Percentiles rank a stretch among this genome's conserved stretches.
These are phyloP conservation scores for Arbutus unedo DNA, from an alignment of 148 eudicot species.

Conservation along the genomic window DNA sequence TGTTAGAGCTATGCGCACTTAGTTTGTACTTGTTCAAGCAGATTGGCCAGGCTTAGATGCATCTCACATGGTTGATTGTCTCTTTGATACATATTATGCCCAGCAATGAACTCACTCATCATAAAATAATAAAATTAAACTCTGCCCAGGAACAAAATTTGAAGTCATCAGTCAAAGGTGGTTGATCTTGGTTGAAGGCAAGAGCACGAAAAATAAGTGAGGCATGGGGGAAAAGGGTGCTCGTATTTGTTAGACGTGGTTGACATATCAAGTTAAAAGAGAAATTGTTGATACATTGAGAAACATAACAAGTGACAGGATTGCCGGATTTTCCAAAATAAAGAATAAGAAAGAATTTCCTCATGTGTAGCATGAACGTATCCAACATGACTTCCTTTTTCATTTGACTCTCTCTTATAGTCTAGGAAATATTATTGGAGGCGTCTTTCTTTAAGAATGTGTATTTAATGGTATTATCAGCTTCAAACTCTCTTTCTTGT, in stretches of 20 bases:
- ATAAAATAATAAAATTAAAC: too few relatives aligned
- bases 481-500: neutral
- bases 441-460: neutral
- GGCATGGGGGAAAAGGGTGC: neutral
- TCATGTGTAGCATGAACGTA: neutral
- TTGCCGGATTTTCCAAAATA: neutral
- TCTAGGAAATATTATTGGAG: neutral
- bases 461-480: neutral
- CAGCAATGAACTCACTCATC: too few relatives aligned
- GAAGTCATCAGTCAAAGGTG: neutral
- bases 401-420: neutral
- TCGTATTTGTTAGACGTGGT: neutral
- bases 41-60: neutral
- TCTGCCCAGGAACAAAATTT: neutral
- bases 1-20: neutral
- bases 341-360: neutral
- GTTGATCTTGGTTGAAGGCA: neutral
- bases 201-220: neutral
- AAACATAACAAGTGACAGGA: neutral
- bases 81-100: neutral
- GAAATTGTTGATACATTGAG: neutral
- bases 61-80: neutral
- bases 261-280: neutral
- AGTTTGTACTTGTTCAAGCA: neutral
- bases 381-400: neutral